A percentile compares a stretch with the other conserved stretches of the same genome.
Evolutionary conservation across 345 rosid species (phyloP).

Genomic region (Arabidopsis suecica): DNA sequence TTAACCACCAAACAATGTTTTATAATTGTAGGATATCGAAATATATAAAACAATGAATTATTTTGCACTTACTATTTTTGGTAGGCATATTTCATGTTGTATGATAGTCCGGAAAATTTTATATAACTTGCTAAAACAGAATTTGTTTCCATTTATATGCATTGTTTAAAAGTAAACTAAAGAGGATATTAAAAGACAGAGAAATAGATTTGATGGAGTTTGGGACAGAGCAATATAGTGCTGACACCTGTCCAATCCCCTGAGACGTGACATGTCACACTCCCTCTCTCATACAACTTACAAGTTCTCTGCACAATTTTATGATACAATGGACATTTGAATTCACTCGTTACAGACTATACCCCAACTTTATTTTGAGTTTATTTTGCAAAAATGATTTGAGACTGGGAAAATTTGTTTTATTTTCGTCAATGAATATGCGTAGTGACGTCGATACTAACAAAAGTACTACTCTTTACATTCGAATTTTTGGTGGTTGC

Average conservation of each 20-base stretch:
- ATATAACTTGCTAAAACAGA: neutral
- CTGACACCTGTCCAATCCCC: conserved; percentile 44
- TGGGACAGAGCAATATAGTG: conserved; percentile 33
- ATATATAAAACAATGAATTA: too few species aligned
- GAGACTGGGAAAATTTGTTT: neutral
- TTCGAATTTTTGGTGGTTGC: too few species aligned
- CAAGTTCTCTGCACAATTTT: neutral
- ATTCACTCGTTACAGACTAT: neutral
- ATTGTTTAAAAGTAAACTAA: conserved; percentile 5
- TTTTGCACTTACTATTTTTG: neutral
- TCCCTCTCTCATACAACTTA: conserved; percentile 11
- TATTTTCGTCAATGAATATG: too few species aligned
- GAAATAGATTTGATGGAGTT: conserved; percentile 16
- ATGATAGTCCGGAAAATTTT: neutral
- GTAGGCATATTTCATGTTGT: neutral
- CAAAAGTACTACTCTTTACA: too few species aligned
- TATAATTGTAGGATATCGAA: too few species aligned
- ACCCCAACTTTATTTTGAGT: neutral
- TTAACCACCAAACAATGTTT: neutral
- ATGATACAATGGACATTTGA: neutral
- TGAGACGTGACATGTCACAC: conserved; percentile 31
- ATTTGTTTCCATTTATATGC: conserved; percentile 9
- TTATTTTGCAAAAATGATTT: neutral
- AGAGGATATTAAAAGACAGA: conserved; percentile 21
- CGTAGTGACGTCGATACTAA: too few species aligned